Base-by-base conservation (phyloP, 257 asterid genomes). In the Rehmannia glutinosa region DNA sequence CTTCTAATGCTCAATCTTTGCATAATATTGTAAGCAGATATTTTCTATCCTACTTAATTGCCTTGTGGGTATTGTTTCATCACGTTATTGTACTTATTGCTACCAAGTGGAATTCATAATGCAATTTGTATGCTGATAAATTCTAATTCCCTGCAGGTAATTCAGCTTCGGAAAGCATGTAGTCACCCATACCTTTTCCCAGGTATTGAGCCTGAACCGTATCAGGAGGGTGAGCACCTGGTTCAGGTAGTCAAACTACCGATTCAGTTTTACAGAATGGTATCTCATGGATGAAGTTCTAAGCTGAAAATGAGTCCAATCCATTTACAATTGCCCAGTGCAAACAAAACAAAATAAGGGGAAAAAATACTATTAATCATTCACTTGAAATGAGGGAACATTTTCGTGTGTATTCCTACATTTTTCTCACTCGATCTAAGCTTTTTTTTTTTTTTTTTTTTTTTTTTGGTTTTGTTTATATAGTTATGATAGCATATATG, bases 191-290 rank as follows among this genome's bases (percentile, higher is more conserved):
- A 90, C 81, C 96, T 93, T 78, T 93, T 93, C 73, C 92, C 92
- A 5, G 97, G 97, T 66, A 90, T 93, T 68, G 98, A 93, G 88
- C 97, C 98, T 43, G 98, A 93, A 69, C 98, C 98, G 15, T 93
- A 83, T 78, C 89, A 87, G 84, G 98, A 93, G 82, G 98, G 98
- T 24, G 96, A 93, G 73, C 98, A 93, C 86, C 87, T 93, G 63
- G 92, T 93, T 75, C 87, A 84, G 98, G 98, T 93, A 84, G 65
- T 49, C 65, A 54, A 28, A 38, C 66, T 61, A 46, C 70, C 43
- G 6, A 20, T 62, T 60, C 63, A 70, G 45, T 74, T 64, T 60
- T 47, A 41, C 39, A n/a, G 17, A 52, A 23, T 10, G 17, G 46
- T 46, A 32, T 25, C n/a, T 20, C 23, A 27, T 27, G 47, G 52